Conservation (phyloP, 345 rosid species). For the Citrus mangshanensis region DNA sequence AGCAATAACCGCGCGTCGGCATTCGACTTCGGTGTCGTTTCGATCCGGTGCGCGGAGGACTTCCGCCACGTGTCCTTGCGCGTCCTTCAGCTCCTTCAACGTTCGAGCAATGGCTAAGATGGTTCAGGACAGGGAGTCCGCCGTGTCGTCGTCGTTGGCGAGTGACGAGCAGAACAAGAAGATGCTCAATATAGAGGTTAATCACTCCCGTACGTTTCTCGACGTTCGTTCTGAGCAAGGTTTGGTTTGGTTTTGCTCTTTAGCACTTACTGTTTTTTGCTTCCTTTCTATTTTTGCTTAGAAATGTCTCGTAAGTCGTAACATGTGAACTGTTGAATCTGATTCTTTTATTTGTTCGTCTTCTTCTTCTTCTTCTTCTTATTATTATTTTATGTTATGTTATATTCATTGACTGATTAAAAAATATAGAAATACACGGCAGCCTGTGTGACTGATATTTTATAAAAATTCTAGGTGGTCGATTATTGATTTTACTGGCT, state of each 20-base stretch:
- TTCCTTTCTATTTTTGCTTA: neutral
- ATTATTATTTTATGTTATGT: too few species aligned
- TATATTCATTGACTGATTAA: too few species aligned
- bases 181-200: constrained; percentile 20
- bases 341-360: neutral
- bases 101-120: constrained; percentile 63
- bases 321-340: neutral
- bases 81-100: constrained; percentile 18
- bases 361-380: neutral
- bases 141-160: constrained; percentile 11
- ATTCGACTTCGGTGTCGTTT: constrained; percentile 11
- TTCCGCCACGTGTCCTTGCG: constrained; percentile 23
- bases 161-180: constrained; percentile 11
- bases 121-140: constrained; percentile 56
- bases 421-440: neutral
- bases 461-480: neutral
- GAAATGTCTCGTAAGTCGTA: neutral
- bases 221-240: constrained; percentile 78
- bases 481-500: neutral
- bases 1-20: neutral
- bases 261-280: neutral
- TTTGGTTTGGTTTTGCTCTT: constrained; percentile 12
- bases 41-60: constrained; percentile 32
- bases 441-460: neutral
- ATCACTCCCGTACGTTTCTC: constrained; percentile 63